Percentiles rank a stretch among this genome's conserved stretches.
Evolutionary conservation across 768 basidiomycete species (phyloP).

Genomic region (Psilocybe cyanescens): DNA sequence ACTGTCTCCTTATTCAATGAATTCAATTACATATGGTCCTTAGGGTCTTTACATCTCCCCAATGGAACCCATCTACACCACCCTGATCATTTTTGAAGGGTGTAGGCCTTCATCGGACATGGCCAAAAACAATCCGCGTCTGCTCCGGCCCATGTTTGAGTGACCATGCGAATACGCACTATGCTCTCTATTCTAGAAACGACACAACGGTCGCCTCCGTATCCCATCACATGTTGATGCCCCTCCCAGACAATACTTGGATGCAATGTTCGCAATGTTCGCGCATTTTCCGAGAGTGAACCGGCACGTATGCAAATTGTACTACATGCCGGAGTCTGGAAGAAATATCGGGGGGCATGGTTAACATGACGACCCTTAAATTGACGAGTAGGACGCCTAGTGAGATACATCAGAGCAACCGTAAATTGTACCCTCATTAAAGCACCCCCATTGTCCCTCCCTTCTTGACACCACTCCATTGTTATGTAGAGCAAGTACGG

Average conservation of each 20-base stretch:
- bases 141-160: conserved; percentile 1
- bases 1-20: background rate
- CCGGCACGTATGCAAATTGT: too few species aligned
- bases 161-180: background rate
- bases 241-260: background rate
- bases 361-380: background rate
- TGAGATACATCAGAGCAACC: background rate
- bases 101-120: background rate
- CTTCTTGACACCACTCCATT: background rate
- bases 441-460: background rate
- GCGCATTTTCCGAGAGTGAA: too few species aligned
- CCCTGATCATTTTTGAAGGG: background rate
- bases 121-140: background rate
- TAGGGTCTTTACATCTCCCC: background rate
- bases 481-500: background rate
- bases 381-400: background rate
- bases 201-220: too few species aligned
- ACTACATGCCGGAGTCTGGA: background rate
- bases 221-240: too few species aligned
- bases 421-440: background rate
- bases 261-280: background rate
- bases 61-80: background rate
- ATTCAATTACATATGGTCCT: background rate
- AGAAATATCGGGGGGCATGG: background rate
- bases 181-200: background rate